Evolutionary conservation across 768 basidiomycete species (phyloP).

Genomic region (Psilocybe azurescens): DNA sequence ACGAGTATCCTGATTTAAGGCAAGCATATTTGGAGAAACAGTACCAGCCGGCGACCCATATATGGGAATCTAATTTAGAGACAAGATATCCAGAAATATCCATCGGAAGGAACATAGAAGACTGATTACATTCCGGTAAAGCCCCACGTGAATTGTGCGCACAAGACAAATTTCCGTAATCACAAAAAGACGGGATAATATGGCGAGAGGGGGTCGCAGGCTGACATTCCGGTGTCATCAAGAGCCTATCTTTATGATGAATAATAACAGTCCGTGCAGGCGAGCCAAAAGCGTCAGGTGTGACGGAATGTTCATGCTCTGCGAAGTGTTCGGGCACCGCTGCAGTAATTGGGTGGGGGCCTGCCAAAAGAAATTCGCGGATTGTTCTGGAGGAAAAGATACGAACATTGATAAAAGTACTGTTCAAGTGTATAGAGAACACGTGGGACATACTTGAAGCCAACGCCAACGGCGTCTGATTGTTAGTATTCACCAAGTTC

Average conservation of each 20-base stretch:
- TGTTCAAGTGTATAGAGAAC: background rate
- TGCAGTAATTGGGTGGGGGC: background rate
- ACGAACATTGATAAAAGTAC: background rate
- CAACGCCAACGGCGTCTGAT: background rate
- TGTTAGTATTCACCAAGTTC: background rate
- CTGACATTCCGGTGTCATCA: background rate
- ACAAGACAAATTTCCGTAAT: background rate
- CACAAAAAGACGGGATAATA: background rate
- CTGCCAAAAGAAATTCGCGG: background rate
- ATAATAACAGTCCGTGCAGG: background rate
- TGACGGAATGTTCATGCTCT: background rate
- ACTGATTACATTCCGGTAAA: background rate
- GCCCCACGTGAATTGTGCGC: background rate
- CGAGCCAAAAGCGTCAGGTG: background rate
- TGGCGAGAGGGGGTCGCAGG: background rate
- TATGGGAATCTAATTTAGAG: background rate
- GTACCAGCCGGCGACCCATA: background rate
- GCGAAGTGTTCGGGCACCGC: background rate
- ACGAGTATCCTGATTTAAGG: conserved; percentile 2
- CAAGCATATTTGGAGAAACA: background rate
- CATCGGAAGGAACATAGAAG: background rate
- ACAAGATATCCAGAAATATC: background rate
- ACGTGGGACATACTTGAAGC: background rate
- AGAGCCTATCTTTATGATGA: background rate
- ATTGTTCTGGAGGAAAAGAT: background rate